Base-by-base conservation (phyloP, 192 early-diverging fungal species). In the Coemansia erecta region DNA sequence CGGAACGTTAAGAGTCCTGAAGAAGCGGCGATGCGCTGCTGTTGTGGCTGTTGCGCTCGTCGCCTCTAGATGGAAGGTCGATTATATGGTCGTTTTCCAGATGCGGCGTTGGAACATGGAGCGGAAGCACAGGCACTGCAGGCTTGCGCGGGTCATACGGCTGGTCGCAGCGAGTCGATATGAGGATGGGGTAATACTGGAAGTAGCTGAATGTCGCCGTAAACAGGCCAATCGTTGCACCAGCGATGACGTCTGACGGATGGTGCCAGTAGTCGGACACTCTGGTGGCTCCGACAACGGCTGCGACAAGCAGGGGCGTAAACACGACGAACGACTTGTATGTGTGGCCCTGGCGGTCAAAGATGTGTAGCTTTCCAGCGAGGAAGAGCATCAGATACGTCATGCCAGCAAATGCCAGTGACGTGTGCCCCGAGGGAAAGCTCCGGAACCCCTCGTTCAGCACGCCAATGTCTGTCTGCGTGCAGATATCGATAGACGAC, bases 401-500 rank as follows among this genome's bases (percentile, higher is more conserved):
- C 53, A 91, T 59, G 1, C 90, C 90, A 5, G 85, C 87, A 76
- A 89, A 89, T 6, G 85, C 77, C 55, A 87, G 84, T 22, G 88
- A 89, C 1, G 95, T 84, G 68, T 98, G 95, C 3, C 95, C 95
- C 8, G 88, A 90, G 1, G 89, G 89, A 55, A 95, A 98, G 61
- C 85, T 88, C 72, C 87, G 88, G 62, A 92, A 87, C 0, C 90
- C 93, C 60, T 94, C 91, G 49, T 63, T 64, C 51, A 95, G 68
- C 0, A 86, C 33, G 13, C 65, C 64, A 14, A 70, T 54, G 35
- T 80, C 61, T 17, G 70, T 62, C 45, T 80, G 78, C 12, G 85
- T 86, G 65, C 90, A 91, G 46, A 91, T 83, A 14, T 50, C 65
- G 5, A 77, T 79, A 24, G 81, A 84, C 8, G 84, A 84, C 26